A percentile compares a stretch with the other conserved stretches of the same genome.
These are phyloP conservation scores for Podila epigama DNA, from an alignment of 192 early-diverging fungal genomes.

Conservation along the genomic window DNA sequence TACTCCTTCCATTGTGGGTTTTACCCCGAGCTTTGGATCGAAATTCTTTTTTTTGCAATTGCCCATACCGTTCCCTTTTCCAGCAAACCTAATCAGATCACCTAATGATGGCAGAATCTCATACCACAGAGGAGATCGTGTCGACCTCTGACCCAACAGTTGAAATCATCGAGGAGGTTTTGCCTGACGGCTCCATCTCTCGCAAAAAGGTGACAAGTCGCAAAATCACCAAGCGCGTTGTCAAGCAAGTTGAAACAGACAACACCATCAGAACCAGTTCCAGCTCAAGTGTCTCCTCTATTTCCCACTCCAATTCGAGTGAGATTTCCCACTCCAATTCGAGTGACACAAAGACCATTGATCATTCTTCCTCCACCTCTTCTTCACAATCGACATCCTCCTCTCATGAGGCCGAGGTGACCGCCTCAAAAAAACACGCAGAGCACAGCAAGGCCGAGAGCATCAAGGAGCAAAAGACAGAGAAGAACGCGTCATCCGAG, in stretches of 20 bases:
- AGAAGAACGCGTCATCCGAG: not conserved
- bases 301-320: too few species aligned
- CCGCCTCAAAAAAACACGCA: not conserved
- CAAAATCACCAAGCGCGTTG: constrained; percentile 26
- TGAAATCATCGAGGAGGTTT: constrained; percentile 25
- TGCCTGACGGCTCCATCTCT: constrained; percentile 23
- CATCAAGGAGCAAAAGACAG: not conserved
- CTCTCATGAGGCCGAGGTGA: not conserved
- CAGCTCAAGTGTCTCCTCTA: not conserved
- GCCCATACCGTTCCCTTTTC: not conserved
- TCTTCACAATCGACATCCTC: too few species aligned
- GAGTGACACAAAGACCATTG: too few species aligned
- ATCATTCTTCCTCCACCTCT: too few species aligned
- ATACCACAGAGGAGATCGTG: constrained; percentile 19
- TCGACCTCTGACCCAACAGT: constrained; percentile 21
- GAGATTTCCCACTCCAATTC: too few species aligned
- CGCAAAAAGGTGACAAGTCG: constrained; percentile 40
- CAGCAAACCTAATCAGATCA: not conserved
- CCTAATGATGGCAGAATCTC: not conserved
- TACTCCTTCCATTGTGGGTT: too few species aligned
- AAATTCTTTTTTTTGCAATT: not conserved
- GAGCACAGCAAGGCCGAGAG: not conserved
- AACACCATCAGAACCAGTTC: not conserved
- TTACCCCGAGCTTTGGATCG: too few species aligned
- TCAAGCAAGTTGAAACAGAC: constrained; percentile 8